A percentile compares a stretch with the other conserved stretches of the same genome.
Evolutionary conservation across 1,139 yeast genomes (phyloP).

Genomic region (Wickerhamomyces sp.): DNA sequence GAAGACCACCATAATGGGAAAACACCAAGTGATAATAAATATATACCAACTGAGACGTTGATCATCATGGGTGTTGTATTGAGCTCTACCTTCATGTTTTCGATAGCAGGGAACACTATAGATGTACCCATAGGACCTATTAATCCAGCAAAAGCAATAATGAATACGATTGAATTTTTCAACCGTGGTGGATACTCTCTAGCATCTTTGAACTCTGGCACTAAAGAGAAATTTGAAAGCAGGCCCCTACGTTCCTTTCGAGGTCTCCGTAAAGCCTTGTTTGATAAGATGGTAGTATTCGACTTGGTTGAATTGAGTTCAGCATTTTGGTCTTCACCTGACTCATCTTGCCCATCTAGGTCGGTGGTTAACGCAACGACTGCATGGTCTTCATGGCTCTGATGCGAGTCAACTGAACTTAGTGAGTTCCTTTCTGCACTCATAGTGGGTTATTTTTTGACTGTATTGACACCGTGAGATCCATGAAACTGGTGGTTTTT

Average conservation of each 20-base stretch:
- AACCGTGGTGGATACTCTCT: conserved; percentile 48
- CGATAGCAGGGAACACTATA: conserved; percentile 75
- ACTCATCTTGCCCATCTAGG: not conserved
- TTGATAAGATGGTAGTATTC: conserved; percentile 20
- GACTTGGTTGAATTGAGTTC: conserved; percentile 9
- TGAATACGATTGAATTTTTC: conserved; percentile 53
- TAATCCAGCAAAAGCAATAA: conserved; percentile 71
- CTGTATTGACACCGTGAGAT: no score
- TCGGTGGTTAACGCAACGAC: not conserved
- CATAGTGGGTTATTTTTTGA: not conserved
- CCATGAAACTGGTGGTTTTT: no score
- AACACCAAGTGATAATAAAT: conserved; percentile 66
- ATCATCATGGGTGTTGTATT: conserved; percentile 57
- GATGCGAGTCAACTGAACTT: not conserved
- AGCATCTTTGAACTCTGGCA: conserved; percentile 75
- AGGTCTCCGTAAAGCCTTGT: conserved; percentile 7
- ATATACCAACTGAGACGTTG: conserved; percentile 77
- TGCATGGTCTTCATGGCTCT: not conserved
- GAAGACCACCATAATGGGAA: conserved; percentile 92
- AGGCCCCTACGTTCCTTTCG: conserved; percentile 41
- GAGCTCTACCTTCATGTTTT: conserved; percentile 50
- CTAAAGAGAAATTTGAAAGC: conserved; percentile 44
- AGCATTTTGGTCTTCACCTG: not conserved
- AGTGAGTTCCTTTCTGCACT: not conserved
- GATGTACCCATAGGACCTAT: conserved; percentile 94